Conservation (phyloP, 192 early-diverging fungal genomes). For the Entomortierella beljakovae region DNA sequence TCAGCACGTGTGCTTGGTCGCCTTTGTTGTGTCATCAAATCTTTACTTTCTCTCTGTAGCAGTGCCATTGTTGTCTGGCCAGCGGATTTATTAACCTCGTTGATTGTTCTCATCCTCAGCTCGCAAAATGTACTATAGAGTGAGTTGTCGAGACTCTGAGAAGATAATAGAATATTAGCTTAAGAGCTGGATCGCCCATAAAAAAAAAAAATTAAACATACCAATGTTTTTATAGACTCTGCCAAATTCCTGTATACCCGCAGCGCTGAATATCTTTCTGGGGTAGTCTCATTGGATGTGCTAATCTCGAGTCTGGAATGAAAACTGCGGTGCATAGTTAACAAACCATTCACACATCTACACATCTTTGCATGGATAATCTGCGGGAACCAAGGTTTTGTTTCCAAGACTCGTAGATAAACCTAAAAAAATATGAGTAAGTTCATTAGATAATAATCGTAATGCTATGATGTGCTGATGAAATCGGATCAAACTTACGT, state of each 20-base stretch:
- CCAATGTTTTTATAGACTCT: slow-evolving; percentile 11
- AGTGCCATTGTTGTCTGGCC: slow-evolving; percentile 2
- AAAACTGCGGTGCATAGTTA: slow-evolving; percentile 19
- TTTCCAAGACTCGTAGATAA: slow-evolving; percentile 23
- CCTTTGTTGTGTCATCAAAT: slow-evolving; percentile 27
- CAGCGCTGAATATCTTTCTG: slow-evolving; percentile 1
- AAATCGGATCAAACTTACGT: slow-evolving; percentile 24
- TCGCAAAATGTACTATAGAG: slow-evolving; percentile 31
- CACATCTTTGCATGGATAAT: slow-evolving; percentile 3
- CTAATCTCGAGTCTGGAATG: background rate
- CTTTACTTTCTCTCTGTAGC: slow-evolving; percentile 28
- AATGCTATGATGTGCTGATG: background rate
- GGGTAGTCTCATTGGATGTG: slow-evolving; percentile 3
- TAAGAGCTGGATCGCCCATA: background rate
- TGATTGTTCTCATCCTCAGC: slow-evolving; percentile 27
- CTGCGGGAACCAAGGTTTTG: slow-evolving; percentile 31
- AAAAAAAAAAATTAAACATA: background rate
- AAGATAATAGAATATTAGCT: background rate
- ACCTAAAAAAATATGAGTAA: slow-evolving; percentile 12
- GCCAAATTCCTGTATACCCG: slow-evolving; percentile 16
- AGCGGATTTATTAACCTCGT: slow-evolving; percentile 9
- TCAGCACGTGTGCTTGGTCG: slow-evolving; percentile 25
- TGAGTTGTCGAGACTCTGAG: slow-evolving; percentile 13
- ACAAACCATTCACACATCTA: slow-evolving; percentile 12
- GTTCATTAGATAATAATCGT: background rate